Evolutionary conservation across 192 early-diverging fungal genomes (phyloP).

Genomic region (Entomortierella parvispora): DNA sequence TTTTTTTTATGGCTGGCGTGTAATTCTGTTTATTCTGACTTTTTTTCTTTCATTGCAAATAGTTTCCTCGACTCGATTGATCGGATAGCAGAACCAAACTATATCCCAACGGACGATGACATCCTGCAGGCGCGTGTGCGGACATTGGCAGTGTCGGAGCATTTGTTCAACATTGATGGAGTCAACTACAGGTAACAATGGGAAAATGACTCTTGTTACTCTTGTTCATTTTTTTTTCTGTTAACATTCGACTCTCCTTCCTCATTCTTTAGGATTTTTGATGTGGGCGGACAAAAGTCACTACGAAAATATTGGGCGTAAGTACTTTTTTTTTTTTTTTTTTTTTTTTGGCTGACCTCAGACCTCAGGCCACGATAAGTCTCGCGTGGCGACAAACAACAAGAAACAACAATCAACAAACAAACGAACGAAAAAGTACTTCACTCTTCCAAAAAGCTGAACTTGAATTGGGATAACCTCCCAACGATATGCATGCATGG

Average conservation of each 20-base stretch:
- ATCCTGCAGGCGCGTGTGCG: slow-evolving; percentile 75
- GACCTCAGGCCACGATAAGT: not conserved
- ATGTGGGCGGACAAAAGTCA: slow-evolving; percentile 78
- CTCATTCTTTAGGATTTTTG: slow-evolving; percentile 61
- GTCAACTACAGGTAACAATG: slow-evolving; percentile 58
- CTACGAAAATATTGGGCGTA: slow-evolving; percentile 75
- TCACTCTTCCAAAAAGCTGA: no score
- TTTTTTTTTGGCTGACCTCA: not conserved
- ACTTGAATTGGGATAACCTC: no score
- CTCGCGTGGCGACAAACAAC: not conserved
- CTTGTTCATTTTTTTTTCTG: not conserved
- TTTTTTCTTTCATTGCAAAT: not conserved
- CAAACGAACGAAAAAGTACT: slow-evolving; percentile 2
- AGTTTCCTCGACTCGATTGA: slow-evolving; percentile 64
- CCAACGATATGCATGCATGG: no score
- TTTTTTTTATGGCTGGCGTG: not conserved
- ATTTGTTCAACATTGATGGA: slow-evolving; percentile 68
- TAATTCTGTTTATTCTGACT: not conserved
- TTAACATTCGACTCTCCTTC: not conserved
- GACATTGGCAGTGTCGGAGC: slow-evolving; percentile 78
- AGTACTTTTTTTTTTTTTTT: slow-evolving; percentile 23
- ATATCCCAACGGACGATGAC: slow-evolving; percentile 73
- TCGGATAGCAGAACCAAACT: slow-evolving; percentile 60
- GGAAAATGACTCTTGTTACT: not conserved
- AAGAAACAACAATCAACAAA: slow-evolving; percentile 1